Evolutionary conservation across 73 alveolate species (phyloP).

Genomic region (Breviolum minutum): DNA sequence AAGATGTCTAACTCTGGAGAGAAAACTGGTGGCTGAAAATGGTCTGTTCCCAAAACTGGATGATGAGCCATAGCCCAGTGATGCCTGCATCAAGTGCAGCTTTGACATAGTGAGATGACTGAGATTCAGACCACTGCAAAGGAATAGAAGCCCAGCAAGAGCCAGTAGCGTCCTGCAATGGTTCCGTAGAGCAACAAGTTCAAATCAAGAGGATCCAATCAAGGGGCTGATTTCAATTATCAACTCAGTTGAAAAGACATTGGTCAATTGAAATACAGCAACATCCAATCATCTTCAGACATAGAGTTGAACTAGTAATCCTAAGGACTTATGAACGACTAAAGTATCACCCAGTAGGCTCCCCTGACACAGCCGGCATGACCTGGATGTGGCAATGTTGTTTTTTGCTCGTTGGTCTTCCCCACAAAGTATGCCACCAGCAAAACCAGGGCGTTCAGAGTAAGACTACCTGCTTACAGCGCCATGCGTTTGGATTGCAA

Average conservation of each 20-base stretch:
- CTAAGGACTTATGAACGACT: too few species aligned
- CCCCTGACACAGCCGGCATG: neutral
- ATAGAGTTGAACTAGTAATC: neutral
- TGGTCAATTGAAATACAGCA: neutral
- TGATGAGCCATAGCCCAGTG: too few species aligned
- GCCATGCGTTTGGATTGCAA: neutral
- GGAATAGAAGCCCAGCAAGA: constrained; percentile 49
- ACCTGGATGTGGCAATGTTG: neutral
- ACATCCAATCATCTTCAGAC: neutral
- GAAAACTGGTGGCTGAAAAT: too few species aligned
- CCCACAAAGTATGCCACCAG: constrained; percentile 43
- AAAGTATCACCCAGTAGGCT: too few species aligned
- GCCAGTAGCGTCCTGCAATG: constrained; percentile 54
- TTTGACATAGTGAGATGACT: neutral
- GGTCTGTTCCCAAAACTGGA: too few species aligned
- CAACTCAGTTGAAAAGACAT: too few species aligned
- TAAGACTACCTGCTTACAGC: constrained; percentile 18
- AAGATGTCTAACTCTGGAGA: too few species aligned
- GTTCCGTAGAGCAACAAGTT: neutral
- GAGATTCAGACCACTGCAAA: constrained; percentile 1
- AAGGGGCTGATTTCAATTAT: too few species aligned
- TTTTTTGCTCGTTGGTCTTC: neutral
- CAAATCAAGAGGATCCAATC: too few species aligned
- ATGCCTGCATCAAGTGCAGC: too few species aligned
- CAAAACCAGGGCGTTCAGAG: constrained; percentile 18